Evolutionary conservation across 352 stramenopile species (phyloP).

Genomic region (Phytopythium boreale): DNA sequence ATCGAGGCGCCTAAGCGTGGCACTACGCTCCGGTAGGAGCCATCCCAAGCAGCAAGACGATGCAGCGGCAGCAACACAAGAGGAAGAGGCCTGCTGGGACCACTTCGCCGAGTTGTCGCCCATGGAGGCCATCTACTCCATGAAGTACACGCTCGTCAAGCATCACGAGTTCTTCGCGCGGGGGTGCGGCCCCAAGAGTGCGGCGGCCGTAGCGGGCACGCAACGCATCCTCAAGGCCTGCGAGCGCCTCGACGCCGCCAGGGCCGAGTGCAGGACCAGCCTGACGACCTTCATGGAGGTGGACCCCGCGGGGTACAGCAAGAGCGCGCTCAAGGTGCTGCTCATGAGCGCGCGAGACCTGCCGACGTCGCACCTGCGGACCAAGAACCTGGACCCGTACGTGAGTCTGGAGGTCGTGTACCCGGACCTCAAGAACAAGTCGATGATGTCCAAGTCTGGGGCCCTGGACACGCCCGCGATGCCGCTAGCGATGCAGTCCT

Average conservation of each 20-base stretch:
- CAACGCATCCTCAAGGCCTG: conserved; percentile 59
- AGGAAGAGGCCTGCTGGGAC: conserved; percentile 29
- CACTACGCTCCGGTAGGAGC: not conserved
- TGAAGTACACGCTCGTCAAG: conserved; percentile 44
- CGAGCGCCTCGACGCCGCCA: conserved; percentile 43
- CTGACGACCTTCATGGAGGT: conserved; percentile 58
- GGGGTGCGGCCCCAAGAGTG: conserved; percentile 5
- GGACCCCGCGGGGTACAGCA: conserved; percentile 45
- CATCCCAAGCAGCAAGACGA: not conserved
- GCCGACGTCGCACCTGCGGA: conserved; percentile 55
- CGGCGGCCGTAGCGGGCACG: conserved; percentile 19
- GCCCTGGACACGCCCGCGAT: not conserved
- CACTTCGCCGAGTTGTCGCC: conserved; percentile 48
- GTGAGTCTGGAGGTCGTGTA: conserved; percentile 67
- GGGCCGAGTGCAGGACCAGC: conserved; percentile 46
- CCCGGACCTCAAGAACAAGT: conserved; percentile 21
- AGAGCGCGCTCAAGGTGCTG: conserved; percentile 50
- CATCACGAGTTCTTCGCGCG: conserved; percentile 18
- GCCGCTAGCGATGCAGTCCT: conserved; percentile 11
- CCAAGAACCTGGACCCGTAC: conserved; percentile 73
- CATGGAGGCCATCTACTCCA: conserved; percentile 38
- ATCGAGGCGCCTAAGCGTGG: not conserved
- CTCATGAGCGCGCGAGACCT: conserved; percentile 52
- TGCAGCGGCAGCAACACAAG: not conserved
- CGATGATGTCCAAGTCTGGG: not conserved